Evolutionary conservation across 2,329 filamentous ascomycete species (phyloP), one percentile per base, ranked within the genome.

Genomic region (Grosmannia serpens): DNA sequence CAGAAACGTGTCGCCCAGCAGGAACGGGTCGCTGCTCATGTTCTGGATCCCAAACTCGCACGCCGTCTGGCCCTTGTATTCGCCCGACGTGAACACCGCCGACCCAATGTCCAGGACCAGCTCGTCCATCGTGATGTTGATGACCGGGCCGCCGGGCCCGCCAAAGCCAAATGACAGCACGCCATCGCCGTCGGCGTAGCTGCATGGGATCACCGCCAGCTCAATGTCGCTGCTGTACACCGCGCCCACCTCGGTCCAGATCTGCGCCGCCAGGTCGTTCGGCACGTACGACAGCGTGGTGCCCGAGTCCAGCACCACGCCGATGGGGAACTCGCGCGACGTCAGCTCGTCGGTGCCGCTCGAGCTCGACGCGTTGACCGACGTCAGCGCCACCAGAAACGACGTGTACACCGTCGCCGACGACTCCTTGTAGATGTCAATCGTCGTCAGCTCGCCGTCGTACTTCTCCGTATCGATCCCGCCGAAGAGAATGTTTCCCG

Each of bases 391-490:
- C 6, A 83, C 77, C 4, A 70, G 65, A 60, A 82, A 81, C 9
- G 79, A 74, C 27, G 71, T 73, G 60, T 72, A 77, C 35, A 57
- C 65, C 62, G 55, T 55, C 33, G 65, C 75, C 56, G 68, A 62
- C 53, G 74, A 68, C 59, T 71, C 67, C 57, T 76, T 68, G 64
- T 83, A 73, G 61, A 90, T 75, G 20, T 85, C 76, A 31, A 91
- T 74, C 7, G 77, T 80, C 52, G 77, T 76, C 35, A 91, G 75
- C 2, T 80, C 70, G 53, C 87, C 88, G 0, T 75, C 68, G 70
- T 84, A 94, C 68, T 91, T 91, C 60, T 78, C 80, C 0, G 82
- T 88, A 68, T 92, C 88, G 60, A 91, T 83, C n/a, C 87, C 89
- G 46, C 89, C 89, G 64, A 92, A 94, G 1, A 92, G 74, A 60